phyloP scores from a whole-genome alignment of 768 basidiomycete species.

The Coprinellus micaceus region DNA sequence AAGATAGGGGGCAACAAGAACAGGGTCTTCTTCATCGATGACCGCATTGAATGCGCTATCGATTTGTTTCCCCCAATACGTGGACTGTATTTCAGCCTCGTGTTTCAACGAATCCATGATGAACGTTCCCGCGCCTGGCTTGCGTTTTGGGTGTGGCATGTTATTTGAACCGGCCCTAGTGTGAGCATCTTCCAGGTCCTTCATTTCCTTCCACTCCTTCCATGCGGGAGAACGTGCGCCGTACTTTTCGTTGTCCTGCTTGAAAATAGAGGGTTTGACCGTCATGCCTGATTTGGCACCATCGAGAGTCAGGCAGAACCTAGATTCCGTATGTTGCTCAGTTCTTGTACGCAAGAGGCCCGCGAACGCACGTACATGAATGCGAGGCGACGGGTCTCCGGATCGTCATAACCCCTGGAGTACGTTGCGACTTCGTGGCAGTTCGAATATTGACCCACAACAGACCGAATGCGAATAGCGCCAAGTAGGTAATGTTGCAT shows the following conservation, averaged over 20 bases:
- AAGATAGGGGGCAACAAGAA: slow-evolving; percentile 24
- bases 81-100: slow-evolving; percentile 22
- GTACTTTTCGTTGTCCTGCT: slow-evolving; percentile 16
- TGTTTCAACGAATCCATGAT: slow-evolving; percentile 42
- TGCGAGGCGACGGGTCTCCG: slow-evolving; percentile 49
- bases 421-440: slow-evolving; percentile 59
- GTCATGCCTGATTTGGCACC: slow-evolving; percentile 56
- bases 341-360: no score
- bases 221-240: slow-evolving; percentile 22
- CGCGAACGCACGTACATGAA: slow-evolving; percentile 40
- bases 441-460: slow-evolving; percentile 52
- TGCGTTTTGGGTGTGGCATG: slow-evolving; percentile 21
- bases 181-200: background rate
- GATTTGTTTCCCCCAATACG: slow-evolving; percentile 22
- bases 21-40: slow-evolving; percentile 21
- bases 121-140: slow-evolving; percentile 23
- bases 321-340: no score
- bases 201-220: slow-evolving; percentile 28
- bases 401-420: slow-evolving; percentile 45
- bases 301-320: slow-evolving; percentile 55
- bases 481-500: slow-evolving; percentile 52
- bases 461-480: slow-evolving; percentile 38
- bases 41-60: slow-evolving; percentile 22
- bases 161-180: slow-evolving; percentile 13
- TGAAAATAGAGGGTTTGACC: slow-evolving; percentile 31